Evolutionary conservation across 2,329 filamentous ascomycete species (phyloP).

Genomic region (Diaporthe sp.): DNA sequence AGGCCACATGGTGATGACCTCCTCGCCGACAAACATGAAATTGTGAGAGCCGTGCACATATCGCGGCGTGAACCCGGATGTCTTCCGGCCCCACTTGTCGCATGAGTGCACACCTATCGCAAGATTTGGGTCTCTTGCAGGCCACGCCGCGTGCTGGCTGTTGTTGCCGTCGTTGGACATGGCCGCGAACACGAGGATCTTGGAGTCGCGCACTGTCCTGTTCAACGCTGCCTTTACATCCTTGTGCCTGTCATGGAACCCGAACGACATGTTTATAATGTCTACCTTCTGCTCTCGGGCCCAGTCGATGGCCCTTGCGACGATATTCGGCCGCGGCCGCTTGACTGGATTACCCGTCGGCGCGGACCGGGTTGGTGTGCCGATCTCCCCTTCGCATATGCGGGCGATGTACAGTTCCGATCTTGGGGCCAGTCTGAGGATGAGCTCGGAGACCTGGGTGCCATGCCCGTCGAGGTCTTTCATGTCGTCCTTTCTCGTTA

Average conservation of each 20-base stretch:
- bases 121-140: background rate
- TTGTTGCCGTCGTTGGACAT: conserved; percentile 7
- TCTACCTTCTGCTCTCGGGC: background rate
- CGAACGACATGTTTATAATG: conserved; percentile 17
- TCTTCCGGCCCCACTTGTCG: background rate
- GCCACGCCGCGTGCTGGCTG: background rate
- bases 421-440: background rate
- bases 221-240: background rate
- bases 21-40: conserved; percentile 12
- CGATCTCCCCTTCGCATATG: background rate
- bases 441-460: background rate
- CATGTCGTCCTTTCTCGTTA: background rate
- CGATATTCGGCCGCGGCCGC: background rate
- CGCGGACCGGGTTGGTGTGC: background rate
- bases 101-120: background rate
- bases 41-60: background rate
- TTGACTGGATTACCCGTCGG: background rate
- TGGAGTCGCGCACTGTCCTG: background rate
- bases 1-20: background rate
- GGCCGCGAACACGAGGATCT: background rate
- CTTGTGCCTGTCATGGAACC: background rate
- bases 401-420: conserved; percentile 2
- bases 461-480: conserved; percentile 1
- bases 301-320: conserved; percentile 7
- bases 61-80: background rate